Evolutionary conservation across 1,284 basidiomycete species (phyloP).

Genomic region (Malassezia obtusa): DNA sequence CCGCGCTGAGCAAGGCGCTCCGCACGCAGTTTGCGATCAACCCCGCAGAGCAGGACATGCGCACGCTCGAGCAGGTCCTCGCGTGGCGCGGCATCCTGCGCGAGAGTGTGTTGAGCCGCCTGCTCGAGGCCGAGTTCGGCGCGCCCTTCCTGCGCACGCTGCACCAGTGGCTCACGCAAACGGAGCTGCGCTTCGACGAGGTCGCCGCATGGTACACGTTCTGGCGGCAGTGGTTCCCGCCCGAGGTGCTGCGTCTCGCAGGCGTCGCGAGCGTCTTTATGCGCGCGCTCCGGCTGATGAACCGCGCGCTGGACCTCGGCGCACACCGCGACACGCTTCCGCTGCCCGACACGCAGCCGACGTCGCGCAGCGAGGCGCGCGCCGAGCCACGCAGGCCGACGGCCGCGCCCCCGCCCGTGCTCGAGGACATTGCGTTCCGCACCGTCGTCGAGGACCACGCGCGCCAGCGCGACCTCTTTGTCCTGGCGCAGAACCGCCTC

Average conservation of each 20-base stretch:
- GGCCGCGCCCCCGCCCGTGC: constrained; percentile 7
- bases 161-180: constrained; percentile 78
- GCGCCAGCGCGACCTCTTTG: constrained; percentile 70
- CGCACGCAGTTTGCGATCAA: constrained; percentile 77
- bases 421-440: constrained; percentile 60
- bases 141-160: constrained; percentile 89
- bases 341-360: constrained; percentile 55
- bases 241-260: constrained; percentile 53
- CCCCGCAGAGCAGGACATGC: constrained; percentile 65
- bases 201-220: constrained; percentile 76
- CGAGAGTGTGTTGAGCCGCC: constrained; percentile 23
- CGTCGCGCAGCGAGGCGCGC: neutral
- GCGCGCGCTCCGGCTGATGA: constrained; percentile 78
- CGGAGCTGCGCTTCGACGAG: constrained; percentile 71
- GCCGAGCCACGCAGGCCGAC: neutral
- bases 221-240: constrained; percentile 76
- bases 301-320: constrained; percentile 68
- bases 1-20: constrained; percentile 69
- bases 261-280: constrained; percentile 70
- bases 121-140: constrained; percentile 72
- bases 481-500: constrained; percentile 71
- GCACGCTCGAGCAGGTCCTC: constrained; percentile 66
- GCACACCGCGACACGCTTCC: constrained; percentile 35
- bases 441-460: constrained; percentile 79
- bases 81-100: constrained; percentile 68